Evolutionary conservation across 2,329 filamentous ascomycete species (phyloP), one percentile per base, ranked within the genome.

Genomic region (Aspergillus flavus): DNA sequence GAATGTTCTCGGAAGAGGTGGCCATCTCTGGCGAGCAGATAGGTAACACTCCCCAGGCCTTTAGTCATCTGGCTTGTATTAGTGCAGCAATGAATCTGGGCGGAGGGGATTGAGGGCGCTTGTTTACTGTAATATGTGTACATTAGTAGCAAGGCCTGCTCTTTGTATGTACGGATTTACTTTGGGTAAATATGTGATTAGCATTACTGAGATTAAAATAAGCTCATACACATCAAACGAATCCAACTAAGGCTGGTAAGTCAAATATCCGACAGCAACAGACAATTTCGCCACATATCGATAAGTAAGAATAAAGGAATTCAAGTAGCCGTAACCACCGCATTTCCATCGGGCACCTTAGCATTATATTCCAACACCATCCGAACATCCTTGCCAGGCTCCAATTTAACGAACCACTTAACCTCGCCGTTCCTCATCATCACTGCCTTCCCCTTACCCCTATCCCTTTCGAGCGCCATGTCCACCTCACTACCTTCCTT

Each of bases 1-100:
- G 85, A 69, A 93, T 93, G 86, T 93, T 93, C 75, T 91, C 88
- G 9, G 90, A 93, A 74, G 91, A 93, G 79, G 93, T 93, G 70
- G 86, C 90, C 6, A 82, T 89, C 59, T 88, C 85, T 58, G 91
- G 91, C 12, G 90, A 93, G 77, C 91, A 93, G 78, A 81, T 93
- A 63, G 91, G 91, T 1, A 93, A 93, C 72, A 93, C 90, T 19
- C 91, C 91, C 0, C 91, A 93, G 78, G 91, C 91, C 0, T 93
- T 93, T 69, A 91, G 88, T 68, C 90, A 94, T 73, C 77, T 94
- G 64, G 89, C 90, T 2, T 83, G 92, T 72, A 87, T 93, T 70
- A 92, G 89, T 73, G 91, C 91, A 1, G 91, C 90, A 1, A 92
- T 93, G 74, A 93, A 93, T 76, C 76, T 93, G 58, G 87, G 66